Conservation (phyloP, 1,284 basidiomycete genomes). For the Erythrobasidium hasegawianum region DNA sequence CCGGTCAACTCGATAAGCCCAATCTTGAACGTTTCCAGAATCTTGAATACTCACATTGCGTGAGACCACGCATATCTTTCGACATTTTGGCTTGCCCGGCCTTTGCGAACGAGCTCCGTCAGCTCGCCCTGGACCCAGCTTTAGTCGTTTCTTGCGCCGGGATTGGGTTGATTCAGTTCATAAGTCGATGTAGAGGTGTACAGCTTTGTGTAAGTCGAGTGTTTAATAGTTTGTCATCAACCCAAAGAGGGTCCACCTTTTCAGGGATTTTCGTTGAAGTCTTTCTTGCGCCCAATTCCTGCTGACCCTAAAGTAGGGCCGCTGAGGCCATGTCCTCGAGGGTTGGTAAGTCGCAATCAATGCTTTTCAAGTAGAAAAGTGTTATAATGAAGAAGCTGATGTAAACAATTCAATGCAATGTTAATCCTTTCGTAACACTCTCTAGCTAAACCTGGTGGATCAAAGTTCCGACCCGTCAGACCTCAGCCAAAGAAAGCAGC, state of each 20-base stretch:
- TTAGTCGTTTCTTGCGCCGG: no score
- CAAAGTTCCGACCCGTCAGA: constrained; percentile 29
- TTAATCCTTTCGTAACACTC: not conserved
- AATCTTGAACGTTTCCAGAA: constrained; percentile 8
- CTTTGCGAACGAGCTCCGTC: no score
- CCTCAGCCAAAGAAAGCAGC: constrained; percentile 18
- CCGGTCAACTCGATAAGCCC: not conserved
- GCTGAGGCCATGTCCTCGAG: not conserved
- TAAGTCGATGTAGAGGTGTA: no score
- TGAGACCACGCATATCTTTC: constrained; percentile 32
- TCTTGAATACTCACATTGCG: constrained; percentile 16
- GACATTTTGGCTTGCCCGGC: constrained; percentile 4
- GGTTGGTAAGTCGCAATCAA: not conserved
- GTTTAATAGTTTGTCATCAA: no score
- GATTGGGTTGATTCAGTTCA: no score
- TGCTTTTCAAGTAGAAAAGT: not conserved
- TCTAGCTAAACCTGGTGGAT: constrained; percentile 20
- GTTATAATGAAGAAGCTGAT: not conserved
- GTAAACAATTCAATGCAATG: not conserved
- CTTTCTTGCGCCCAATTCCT: not conserved
- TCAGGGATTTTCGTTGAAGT: no score
- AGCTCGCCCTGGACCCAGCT: no score
- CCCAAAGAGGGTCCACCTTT: no score
- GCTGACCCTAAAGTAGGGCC: constrained; percentile 10
- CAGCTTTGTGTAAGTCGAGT: no score